phyloP scores from a whole-genome alignment of 2,329 filamentous ascomycete species.

The Harringtonia aguacate region DNA sequence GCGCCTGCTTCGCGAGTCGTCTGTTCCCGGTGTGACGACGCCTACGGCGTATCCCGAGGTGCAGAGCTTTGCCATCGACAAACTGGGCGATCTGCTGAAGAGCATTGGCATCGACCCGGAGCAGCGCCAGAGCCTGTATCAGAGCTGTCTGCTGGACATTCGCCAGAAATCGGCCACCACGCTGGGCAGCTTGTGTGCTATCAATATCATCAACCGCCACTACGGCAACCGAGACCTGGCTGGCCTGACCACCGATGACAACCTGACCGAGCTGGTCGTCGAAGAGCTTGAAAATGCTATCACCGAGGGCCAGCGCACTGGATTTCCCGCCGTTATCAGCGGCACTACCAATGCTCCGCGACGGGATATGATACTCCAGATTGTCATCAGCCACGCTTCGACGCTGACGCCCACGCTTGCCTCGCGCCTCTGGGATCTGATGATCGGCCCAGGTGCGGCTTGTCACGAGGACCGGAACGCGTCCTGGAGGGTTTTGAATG shows the following conservation, averaged over 20 bases:
- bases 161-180: conserved; percentile 49
- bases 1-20: conserved; percentile 62
- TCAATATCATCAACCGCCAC: conserved; percentile 38
- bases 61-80: conserved; percentile 50
- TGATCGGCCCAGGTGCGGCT: conserved; percentile 55
- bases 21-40: conserved; percentile 39
- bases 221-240: conserved; percentile 40
- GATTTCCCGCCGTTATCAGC: conserved; percentile 33
- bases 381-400: conserved; percentile 46
- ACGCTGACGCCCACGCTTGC: conserved; percentile 54
- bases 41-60: conserved; percentile 50
- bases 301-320: conserved; percentile 25
- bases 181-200: conserved; percentile 62
- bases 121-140: conserved; percentile 52
- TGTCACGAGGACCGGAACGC: conserved; percentile 49
- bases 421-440: conserved; percentile 56
- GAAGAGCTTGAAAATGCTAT: conserved; percentile 53
- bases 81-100: conserved; percentile 50
- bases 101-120: conserved; percentile 38
- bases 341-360: conserved; percentile 39
- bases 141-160: conserved; percentile 59
- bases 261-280: conserved; percentile 50
- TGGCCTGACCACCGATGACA: conserved; percentile 47
- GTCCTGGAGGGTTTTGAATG: conserved; percentile 59
- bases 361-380: conserved; percentile 43